phyloP scores from a whole-genome alignment of 2,329 filamentous ascomycete species.

The Colletotrichum shisoi region DNA sequence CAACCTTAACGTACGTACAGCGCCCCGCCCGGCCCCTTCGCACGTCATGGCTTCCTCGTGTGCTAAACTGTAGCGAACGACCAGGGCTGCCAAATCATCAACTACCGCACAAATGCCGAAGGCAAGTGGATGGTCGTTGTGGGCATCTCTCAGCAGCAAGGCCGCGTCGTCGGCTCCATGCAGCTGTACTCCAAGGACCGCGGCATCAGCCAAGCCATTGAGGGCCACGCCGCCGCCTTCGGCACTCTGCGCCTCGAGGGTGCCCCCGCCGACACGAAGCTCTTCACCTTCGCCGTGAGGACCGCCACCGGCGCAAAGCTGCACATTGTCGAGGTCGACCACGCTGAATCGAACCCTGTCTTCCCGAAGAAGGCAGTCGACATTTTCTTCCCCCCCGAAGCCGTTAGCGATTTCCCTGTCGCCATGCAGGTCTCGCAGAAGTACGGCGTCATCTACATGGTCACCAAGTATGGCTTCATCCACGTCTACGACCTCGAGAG shows the following conservation, averaged over 20 bases:
- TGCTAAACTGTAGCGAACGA: slow-evolving; percentile 6
- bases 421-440: slow-evolving; percentile 96
- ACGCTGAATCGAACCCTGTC: slow-evolving; percentile 83
- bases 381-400: slow-evolving; percentile 96
- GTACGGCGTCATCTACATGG: slow-evolving; percentile 95
- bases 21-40: neutral
- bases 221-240: slow-evolving; percentile 95
- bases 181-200: slow-evolving; percentile 96
- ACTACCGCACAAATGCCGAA: slow-evolving; percentile 94
- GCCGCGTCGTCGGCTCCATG: slow-evolving; percentile 93
- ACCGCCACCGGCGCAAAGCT: slow-evolving; percentile 90
- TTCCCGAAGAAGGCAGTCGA: slow-evolving; percentile 97
- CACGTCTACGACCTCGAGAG: slow-evolving; percentile 98
- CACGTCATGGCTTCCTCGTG: neutral
- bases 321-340: slow-evolving; percentile 97
- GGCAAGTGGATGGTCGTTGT: slow-evolving; percentile 99
- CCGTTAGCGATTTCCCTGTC: slow-evolving; percentile 95
- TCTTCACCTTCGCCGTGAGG: slow-evolving; percentile 96
- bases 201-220: slow-evolving; percentile 96
- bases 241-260: slow-evolving; percentile 89
- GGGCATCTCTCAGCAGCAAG: slow-evolving; percentile 91
- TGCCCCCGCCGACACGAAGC: slow-evolving; percentile 87
- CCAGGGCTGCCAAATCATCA: slow-evolving; percentile 97
- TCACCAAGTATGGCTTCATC: slow-evolving; percentile 99
- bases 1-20: slow-evolving; percentile 78